These are phyloP conservation scores for Athelia sp. DNA, from an alignment of 1,284 basidiomycete genomes.

Conservation along the genomic window DNA sequence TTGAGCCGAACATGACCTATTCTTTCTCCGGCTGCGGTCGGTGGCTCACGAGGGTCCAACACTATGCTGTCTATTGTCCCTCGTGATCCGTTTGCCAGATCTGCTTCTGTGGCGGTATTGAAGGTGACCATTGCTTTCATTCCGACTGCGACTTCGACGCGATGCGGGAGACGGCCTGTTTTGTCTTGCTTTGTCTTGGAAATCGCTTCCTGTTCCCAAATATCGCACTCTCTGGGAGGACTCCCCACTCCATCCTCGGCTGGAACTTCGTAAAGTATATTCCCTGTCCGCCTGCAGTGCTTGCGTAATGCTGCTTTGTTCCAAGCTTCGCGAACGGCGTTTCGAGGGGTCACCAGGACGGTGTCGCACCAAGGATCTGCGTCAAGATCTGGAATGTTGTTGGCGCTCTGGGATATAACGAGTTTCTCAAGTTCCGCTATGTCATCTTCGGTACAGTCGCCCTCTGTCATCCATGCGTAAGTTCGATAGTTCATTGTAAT, in stretches of 20 bases:
- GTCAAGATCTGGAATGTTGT: slow-evolving; percentile 11
- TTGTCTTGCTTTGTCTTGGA: too few species aligned
- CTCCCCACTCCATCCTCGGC: slow-evolving; percentile 18
- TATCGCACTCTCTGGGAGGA: too few species aligned
- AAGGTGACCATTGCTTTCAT: slow-evolving; percentile 19
- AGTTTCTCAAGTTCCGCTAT: slow-evolving; percentile 17
- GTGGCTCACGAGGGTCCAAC: neutral
- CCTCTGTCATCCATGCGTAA: too few species aligned
- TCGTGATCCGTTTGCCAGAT: slow-evolving; percentile 21
- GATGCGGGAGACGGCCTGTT: neutral
- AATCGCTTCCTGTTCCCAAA: too few species aligned
- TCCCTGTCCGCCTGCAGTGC: slow-evolving; percentile 9
- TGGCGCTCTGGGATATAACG: slow-evolving; percentile 13
- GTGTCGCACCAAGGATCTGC: slow-evolving; percentile 20
- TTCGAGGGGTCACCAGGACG: slow-evolving; percentile 29
- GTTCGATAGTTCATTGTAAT: too few species aligned
- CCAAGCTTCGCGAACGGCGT: slow-evolving; percentile 27
- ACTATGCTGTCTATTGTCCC: slow-evolving; percentile 12
- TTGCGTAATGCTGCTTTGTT: slow-evolving; percentile 19
- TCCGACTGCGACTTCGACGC: slow-evolving; percentile 14
- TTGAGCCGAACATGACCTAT: slow-evolving; percentile 2
- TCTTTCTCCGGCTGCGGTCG: slow-evolving; percentile 5
- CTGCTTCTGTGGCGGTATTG: slow-evolving; percentile 19
- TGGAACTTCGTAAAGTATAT: slow-evolving; percentile 11
- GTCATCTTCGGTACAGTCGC: slow-evolving; percentile 19